phyloP scores from a whole-genome alignment of 345 rosid species.

The Murraya paniculata region DNA sequence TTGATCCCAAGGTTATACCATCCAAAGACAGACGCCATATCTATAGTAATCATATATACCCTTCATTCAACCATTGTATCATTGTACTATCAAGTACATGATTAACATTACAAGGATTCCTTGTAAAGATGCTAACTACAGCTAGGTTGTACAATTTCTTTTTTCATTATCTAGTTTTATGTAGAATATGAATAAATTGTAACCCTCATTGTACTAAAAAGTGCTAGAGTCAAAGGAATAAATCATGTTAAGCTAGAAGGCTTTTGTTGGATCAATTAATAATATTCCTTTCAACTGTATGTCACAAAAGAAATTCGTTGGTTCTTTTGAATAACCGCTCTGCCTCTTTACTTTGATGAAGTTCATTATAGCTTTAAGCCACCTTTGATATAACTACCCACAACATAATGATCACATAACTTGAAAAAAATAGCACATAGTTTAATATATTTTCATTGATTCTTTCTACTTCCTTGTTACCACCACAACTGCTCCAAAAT shows the following conservation, averaged over 20 bases:
- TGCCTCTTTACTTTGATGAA: conserved; percentile 2
- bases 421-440: not conserved
- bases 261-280: conserved; percentile 7
- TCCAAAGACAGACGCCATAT: not conserved
- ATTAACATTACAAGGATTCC: not conserved
- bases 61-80: not conserved
- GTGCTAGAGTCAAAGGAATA: not conserved
- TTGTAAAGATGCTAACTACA: not conserved
- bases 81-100: not conserved
- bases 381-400: conserved; percentile 13
- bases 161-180: not conserved
- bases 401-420: conserved; percentile 2
- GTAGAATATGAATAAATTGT: not conserved
- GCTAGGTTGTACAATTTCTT: not conserved
- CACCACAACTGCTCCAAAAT: not conserved
- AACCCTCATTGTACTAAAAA: not conserved
- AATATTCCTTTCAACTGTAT: conserved; percentile 16
- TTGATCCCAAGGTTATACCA: no score
- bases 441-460: not conserved
- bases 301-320: conserved; percentile 36
- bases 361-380: conserved; percentile 23
- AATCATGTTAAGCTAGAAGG: not conserved
- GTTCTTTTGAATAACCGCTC: conserved; percentile 15
- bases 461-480: not conserved
- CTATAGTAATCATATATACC: not conserved